phyloP scores from a whole-genome alignment of 331 rosid species.

The Pyracantha coccinea region DNA sequence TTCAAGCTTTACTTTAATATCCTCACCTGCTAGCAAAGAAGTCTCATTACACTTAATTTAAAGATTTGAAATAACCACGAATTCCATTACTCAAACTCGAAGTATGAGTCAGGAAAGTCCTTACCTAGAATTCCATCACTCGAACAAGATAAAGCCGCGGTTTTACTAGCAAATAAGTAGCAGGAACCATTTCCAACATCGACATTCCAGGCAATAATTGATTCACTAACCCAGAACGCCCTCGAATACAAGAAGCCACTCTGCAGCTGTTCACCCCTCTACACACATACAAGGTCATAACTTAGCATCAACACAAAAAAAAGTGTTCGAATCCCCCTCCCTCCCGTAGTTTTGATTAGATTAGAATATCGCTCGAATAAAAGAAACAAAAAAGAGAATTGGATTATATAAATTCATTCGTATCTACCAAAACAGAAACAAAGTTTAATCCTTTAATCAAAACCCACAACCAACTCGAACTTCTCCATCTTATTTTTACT shows the following conservation, averaged over 20 bases:
- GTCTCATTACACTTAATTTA: conserved; percentile 1
- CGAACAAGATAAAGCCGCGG: conserved; percentile 45
- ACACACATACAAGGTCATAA: not conserved
- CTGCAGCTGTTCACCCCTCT: conserved; percentile 22
- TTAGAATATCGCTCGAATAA: no score
- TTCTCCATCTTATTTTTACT: not conserved
- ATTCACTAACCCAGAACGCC: conserved; percentile 73
- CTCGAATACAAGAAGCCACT: conserved; percentile 50
- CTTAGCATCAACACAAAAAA: not conserved
- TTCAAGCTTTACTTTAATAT: conserved; percentile 64
- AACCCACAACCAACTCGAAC: not conserved
- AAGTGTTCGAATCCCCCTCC: not conserved
- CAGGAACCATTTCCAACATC: conserved; percentile 44
- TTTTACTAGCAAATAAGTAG: conserved; percentile 53
- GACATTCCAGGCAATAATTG: conserved; percentile 73
- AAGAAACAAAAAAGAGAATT: no score
- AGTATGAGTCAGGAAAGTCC: not conserved
- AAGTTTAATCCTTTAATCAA: not conserved
- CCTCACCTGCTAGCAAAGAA: conserved; percentile 42
- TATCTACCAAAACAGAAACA: not conserved
- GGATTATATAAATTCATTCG: not conserved
- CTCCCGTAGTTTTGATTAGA: no score
- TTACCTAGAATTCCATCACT: conserved; percentile 50
- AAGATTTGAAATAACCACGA: not conserved
- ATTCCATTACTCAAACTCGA: not conserved